Evolutionary conservation across 495 filamentous ascomycete species (phyloP), one percentile per base, ranked within the genome.

Genomic region (Mytilinidion resinicola): DNA sequence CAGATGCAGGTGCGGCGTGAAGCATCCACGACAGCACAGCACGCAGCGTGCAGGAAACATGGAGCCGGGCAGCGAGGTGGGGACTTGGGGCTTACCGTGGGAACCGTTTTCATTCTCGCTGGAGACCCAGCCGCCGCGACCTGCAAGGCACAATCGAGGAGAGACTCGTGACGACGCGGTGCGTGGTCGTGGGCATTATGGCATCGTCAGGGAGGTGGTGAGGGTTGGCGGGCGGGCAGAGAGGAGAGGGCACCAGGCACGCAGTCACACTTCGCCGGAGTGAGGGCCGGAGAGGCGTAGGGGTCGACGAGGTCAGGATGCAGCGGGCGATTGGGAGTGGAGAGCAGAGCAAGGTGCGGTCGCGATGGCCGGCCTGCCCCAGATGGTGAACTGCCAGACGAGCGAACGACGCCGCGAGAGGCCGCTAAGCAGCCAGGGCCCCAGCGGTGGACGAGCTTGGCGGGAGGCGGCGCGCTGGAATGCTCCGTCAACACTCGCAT

Each of bases 81-180:
- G 56, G 17, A 38, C 48, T 47, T 55, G 1, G 44, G 54, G 30
- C 15, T 63, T 54, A 72, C 61, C 57, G 68, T 69, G 39, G 68
- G 64, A 56, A 70, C 68, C 38, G 68, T 70, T 62, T 66, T 64
- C 68, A 70, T 70, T 53, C 56, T 67, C 55, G 17, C 56, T 60
- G 59, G 41, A 61, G 55, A 46, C 35, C 57, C 53, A 34, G 58
- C 59, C 62, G 55, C 54, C 54, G 44, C 43, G 46, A 49, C 46
- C 15, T 49, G 43, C 35, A 38, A 54, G 57, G 62, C 62, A 61
- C 58, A 58, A 59, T 65, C 62, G 58, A 59, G 54, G 47, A 47
- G 54, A 21, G 41, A 38, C 62, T 61, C 57, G 62, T 57, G 62
- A 61, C 57, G 44, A 42, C 57, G 55, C 62, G 62, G 51, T 39